Base-by-base conservation (phyloP, 768 basidiomycete genomes). In the Daedaleopsis nitida region DNA sequence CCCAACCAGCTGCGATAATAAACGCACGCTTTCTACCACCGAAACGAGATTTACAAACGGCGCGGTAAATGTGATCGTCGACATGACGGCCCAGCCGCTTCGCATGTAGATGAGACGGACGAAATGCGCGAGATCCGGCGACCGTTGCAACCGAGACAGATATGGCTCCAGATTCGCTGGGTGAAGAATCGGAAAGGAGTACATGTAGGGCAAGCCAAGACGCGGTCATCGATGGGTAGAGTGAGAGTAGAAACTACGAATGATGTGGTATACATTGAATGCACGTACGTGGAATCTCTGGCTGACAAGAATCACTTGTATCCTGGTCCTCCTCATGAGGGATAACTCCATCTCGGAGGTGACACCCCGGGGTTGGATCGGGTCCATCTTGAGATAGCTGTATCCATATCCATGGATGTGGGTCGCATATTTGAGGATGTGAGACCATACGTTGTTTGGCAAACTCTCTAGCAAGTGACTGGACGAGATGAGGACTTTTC, bases 371-470 rank as follows among this genome's bases (percentile, higher is more conserved):
- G 38, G 45, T 1, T 21, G 32, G 5, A 12, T 32, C 17, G 6
- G 50, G 43, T 44, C 38, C 3, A 51, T n/a, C 14, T 52, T 42
- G 27, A 37, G 27, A n/a, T 35, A 44, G 42, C 44, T 34, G 57
- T 52, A 52, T 21, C 53, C 47, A 13, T 52, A 52, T 21, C 53
- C 47, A 13, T 51, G 53, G 10, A 23, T 38, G 35, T 60, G 52
- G 0, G 53, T 60, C 7, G 53, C 59, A 19, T 32, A 39, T 12
- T 47, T 35, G 4, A 60, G 13, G 9, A 58, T 58, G 24, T 32
- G 57, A 19, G 51, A n/a, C 57, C 57, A 58, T 3, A 58, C 32
- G 11, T 58, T 35, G 51, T 58, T 50, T 3, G 57, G 57, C 3
- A 58, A 16, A 8, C 52, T 32, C 5, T 39, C 50, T 14, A 52